Conservation (phyloP, 257 asterid genomes). For the Solanum pinnatisectum region DNA sequence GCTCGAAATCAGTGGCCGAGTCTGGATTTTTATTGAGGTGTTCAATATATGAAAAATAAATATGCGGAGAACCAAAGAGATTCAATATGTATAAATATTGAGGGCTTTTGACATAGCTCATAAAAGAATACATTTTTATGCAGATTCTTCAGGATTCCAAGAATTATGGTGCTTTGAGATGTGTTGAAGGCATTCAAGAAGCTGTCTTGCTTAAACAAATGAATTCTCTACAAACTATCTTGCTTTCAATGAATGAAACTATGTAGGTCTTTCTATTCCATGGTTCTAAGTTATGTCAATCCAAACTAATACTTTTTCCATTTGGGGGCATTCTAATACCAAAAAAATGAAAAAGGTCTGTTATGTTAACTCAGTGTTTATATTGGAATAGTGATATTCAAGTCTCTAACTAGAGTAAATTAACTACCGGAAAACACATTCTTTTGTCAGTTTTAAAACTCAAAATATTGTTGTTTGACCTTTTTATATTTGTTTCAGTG, state of each 20-base stretch:
- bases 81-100: not conserved
- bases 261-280: constrained; percentile 16
- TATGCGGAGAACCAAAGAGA: not conserved
- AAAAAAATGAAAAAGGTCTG: not conserved
- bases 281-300: not conserved
- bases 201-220: constrained; percentile 55
- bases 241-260: constrained; percentile 46
- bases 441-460: not conserved
- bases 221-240: constrained; percentile 49
- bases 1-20: not conserved
- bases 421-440: not conserved
- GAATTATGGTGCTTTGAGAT: constrained; percentile 47
- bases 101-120: not conserved
- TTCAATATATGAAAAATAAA: not conserved
- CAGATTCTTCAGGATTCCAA: constrained; percentile 41
- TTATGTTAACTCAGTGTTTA: not conserved
- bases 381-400: not conserved
- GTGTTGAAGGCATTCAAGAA: constrained; percentile 47
- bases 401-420: not conserved
- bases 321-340: not conserved
- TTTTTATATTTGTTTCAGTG: not conserved
- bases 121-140: not conserved
- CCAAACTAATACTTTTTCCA: not conserved
- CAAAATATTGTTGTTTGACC: not conserved
- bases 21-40: not conserved